Conservation (phyloP, 208 protist species). For the Leishmania lainsoni region DNA sequence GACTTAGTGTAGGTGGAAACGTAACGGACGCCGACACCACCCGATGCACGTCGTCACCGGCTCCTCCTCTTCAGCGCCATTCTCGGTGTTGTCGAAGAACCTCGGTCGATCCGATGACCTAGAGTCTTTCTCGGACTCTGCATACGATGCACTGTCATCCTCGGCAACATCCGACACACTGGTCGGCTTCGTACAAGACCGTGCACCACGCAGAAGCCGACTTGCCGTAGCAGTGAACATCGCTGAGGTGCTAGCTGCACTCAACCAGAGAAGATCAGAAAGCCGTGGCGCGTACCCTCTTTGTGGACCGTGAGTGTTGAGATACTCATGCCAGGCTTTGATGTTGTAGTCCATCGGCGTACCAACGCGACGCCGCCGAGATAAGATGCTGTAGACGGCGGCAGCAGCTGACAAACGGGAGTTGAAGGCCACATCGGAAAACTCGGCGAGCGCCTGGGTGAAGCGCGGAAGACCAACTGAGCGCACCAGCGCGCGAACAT, state of each 20-base stretch:
- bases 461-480: conserved; percentile 4
- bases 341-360: conserved; percentile 19
- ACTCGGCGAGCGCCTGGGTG: conserved; percentile 27
- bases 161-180: background rate
- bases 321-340: conserved; percentile 49
- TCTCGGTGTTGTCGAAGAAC: conserved; percentile 33
- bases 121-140: background rate
- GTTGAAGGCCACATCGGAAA: conserved; percentile 5
- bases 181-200: conserved; percentile 11
- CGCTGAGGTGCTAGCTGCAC: conserved; percentile 51
- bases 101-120: conserved; percentile 6
- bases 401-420: background rate
- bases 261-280: conserved; percentile 62
- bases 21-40: background rate
- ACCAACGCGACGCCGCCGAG: conserved; percentile 15
- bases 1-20: background rate
- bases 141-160: background rate
- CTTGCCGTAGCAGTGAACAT: conserved; percentile 58
- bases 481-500: conserved; percentile 16
- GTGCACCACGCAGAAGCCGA: conserved; percentile 45
- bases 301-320: conserved; percentile 58
- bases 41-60: background rate
- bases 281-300: conserved; percentile 33
- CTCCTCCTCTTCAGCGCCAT: background rate
- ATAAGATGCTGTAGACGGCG: conserved; percentile 2